phyloP scores from a whole-genome alignment of 2,329 filamentous ascomycete species.

The Colletotrichum higginsianum region DNA sequence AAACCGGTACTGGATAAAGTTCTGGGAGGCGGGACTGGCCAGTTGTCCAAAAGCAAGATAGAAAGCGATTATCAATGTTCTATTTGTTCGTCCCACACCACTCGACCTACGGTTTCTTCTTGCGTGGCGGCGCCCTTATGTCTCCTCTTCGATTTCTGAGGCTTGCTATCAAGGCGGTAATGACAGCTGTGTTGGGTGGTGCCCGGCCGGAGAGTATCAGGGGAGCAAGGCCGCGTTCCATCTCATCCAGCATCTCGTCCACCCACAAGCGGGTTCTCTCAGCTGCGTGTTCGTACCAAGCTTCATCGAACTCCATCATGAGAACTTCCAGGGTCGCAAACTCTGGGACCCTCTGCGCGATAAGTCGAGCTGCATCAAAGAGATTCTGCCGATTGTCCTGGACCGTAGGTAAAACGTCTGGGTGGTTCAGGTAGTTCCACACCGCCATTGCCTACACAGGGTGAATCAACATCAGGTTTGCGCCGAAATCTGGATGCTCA shows the following conservation, averaged over 20 bases:
- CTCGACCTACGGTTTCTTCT: background rate
- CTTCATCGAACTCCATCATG: conserved; percentile 3
- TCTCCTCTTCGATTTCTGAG: background rate
- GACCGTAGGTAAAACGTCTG: background rate
- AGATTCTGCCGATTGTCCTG: conserved; percentile 3
- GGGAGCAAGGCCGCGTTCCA: background rate
- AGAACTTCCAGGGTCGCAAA: conserved; percentile 2
- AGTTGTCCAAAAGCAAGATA: too few relatives aligned
- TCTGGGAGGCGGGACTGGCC: too few relatives aligned
- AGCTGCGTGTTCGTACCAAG: too few relatives aligned
- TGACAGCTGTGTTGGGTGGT: background rate
- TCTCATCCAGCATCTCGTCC: conserved; percentile 6
- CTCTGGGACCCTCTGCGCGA: too few relatives aligned
- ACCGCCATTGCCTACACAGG: background rate
- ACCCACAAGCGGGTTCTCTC: too few relatives aligned
- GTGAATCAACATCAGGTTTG: background rate
- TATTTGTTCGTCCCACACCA: too few relatives aligned
- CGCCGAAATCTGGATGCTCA: background rate
- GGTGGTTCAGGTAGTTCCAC: conserved; percentile 13
- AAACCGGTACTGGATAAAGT: too few relatives aligned
- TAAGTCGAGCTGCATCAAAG: background rate
- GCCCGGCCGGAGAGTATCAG: background rate
- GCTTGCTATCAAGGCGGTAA: background rate
- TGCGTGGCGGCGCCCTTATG: conserved; percentile 8
- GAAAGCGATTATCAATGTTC: too few relatives aligned